Base-by-base conservation (phyloP, 805 yeast genomes). In the Starmerella vitae region DNA sequence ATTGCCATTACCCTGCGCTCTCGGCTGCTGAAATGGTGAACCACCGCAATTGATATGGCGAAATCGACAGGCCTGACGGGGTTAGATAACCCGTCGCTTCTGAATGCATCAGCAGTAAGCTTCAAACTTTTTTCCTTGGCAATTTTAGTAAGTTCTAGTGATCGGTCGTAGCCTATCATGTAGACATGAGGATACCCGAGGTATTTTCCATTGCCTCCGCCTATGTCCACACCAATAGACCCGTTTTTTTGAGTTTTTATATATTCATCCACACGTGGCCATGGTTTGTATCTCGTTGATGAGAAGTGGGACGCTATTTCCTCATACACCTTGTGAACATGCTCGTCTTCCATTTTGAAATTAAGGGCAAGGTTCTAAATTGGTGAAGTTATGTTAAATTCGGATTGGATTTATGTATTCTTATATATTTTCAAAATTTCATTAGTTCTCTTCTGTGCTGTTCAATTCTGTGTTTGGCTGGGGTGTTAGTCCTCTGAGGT, bases 121-220 rank as follows among this genome's bases (percentile, higher is more conserved):
- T 63, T 67, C 34, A 61, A 59, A 0, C 86, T 91, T 59, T 84
- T 80, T 46, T 78, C 88, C 12, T 26, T 30, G 5, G 63, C 38
- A 68, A 73, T 29, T 37, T 49, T 45, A 10, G 54, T 48, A n/a
- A 61, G 51, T 36, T 58, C 56, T 3, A 41, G 39, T 2, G 62
- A 59, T 28, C 64, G 39, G 44, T 65, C 68, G 20, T 72, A 65
- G 0, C 95, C 97, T 14, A 88, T 57, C 21, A 86, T 67, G 52
- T 58, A 77, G 3, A 88, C 57, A 33, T 78, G 67, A 7, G 69
- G 64, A 57, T 88, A 86, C 10, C 85, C 70, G 30, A 88, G 58
- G 55, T 91, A 91, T 55, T 91, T 91, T 2, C 98, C 98, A 57
- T 91, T 91, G 3, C 98, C 98, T 58, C 97, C 88, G 0, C 98